phyloP scores from a whole-genome alignment of 257 asterid genomes.

The Plectranthus barbatus region DNA sequence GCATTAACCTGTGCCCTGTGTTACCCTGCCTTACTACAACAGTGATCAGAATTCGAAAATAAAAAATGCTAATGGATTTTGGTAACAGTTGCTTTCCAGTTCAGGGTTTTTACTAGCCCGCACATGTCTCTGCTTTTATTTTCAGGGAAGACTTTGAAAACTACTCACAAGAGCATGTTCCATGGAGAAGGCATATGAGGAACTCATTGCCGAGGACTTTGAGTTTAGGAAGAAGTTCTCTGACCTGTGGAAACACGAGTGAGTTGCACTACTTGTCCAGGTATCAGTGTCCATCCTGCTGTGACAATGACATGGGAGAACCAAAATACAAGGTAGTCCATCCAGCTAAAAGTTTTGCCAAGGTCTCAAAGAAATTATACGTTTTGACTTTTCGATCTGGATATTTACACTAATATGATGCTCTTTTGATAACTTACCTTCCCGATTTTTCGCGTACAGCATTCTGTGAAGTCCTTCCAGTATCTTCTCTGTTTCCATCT shows the following conservation, averaged over 20 bases:
- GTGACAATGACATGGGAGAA: conserved; percentile 33
- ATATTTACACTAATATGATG: background rate
- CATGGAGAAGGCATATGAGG: conserved; percentile 40
- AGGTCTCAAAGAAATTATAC: background rate
- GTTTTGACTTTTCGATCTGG: background rate
- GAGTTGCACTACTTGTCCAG: conserved; percentile 32
- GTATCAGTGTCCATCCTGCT: conserved; percentile 28
- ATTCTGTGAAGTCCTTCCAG: background rate
- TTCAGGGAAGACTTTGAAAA: conserved; percentile 72
- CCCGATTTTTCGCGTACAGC: background rate
- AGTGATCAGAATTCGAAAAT: background rate
- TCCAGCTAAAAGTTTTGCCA: background rate
- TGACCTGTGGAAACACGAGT: conserved; percentile 34
- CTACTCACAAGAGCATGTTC: conserved; percentile 40
- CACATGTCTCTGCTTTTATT: conserved; percentile 13
- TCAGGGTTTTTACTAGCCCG: background rate
- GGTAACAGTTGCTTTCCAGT: background rate
- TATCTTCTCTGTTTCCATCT: background rate
- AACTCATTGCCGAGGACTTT: conserved; percentile 41
- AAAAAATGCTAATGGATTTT: background rate
- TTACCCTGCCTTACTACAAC: background rate
- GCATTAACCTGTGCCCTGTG: background rate
- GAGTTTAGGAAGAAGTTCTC: conserved; percentile 43
- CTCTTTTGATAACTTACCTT: background rate
- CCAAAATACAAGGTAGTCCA: conserved; percentile 40